Percentiles rank a stretch among this genome's conserved stretches.
These are phyloP conservation scores for Fusarium sp. DNA, from an alignment of 2,329 filamentous ascomycete genomes.

Conservation along the genomic window DNA sequence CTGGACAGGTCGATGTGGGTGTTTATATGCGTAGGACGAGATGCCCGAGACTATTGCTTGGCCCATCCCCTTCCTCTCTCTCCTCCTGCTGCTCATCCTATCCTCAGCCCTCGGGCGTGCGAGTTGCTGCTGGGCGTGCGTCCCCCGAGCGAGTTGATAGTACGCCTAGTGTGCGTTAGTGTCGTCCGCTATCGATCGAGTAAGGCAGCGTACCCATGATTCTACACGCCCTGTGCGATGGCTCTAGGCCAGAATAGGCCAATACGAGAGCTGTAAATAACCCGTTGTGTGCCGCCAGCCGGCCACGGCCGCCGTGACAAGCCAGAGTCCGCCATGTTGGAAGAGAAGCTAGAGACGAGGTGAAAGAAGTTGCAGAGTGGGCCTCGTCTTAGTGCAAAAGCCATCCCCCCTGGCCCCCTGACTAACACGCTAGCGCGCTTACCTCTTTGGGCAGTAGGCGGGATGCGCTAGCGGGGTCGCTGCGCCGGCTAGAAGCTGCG, in stretches of 20 bases:
- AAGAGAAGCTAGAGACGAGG: constrained; percentile 10
- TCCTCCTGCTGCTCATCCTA: constrained; percentile 11
- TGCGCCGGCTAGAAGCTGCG: constrained; percentile 15
- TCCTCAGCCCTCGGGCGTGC: constrained; percentile 27
- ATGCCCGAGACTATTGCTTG: constrained; percentile 1
- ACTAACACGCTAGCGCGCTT: constrained; percentile 22
- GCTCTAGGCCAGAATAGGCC: constrained; percentile 22
- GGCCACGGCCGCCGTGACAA: constrained; percentile 24
- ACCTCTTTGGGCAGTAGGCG: constrained; percentile 6
- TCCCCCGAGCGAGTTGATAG: constrained; percentile 24
- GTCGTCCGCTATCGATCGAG: constrained; percentile 38
- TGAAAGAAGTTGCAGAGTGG: constrained; percentile 23
- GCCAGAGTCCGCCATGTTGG: constrained; percentile 13
- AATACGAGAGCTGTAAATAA: constrained; percentile 21
- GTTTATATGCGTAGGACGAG: constrained; percentile 44
- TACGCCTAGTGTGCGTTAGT: constrained; percentile 36
- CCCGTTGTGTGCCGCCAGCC: constrained; percentile 28
- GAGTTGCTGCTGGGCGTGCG: constrained; percentile 1
- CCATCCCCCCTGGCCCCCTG: constrained; percentile 27
- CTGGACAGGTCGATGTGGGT: constrained; percentile 20
- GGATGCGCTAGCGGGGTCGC: constrained; percentile 17
- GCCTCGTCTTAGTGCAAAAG: constrained; percentile 18
- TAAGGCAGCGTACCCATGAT: constrained; percentile 14
- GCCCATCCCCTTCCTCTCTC: constrained; percentile 5
- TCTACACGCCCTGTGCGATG: constrained; percentile 8